phyloP scores from a whole-genome alignment of 139 green algal genomes.

The Mychonastes homosphaera region DNA sequence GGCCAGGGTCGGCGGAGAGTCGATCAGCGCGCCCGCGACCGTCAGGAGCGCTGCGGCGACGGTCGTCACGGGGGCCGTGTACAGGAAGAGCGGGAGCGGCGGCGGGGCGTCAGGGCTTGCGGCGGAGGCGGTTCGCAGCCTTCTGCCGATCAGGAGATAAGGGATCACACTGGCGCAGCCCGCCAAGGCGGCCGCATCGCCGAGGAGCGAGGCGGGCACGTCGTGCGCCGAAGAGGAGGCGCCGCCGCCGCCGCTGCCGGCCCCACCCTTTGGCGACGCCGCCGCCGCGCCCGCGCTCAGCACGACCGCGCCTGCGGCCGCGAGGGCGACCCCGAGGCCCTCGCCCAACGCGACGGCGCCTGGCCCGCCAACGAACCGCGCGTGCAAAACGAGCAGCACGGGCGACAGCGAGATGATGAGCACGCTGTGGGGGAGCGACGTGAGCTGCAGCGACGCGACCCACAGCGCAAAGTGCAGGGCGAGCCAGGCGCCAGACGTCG shows the following conservation, averaged over 20 bases:
- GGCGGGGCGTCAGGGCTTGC: conserved; percentile 23
- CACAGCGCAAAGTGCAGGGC: conserved; percentile 61
- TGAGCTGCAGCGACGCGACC: conserved; percentile 56
- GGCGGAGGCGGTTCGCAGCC: conserved; percentile 1
- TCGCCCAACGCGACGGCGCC: conserved; percentile 54
- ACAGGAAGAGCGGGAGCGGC: conserved; percentile 69
- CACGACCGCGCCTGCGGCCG: conserved; percentile 27
- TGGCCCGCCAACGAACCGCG: conserved; percentile 32
- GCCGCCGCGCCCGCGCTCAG: conserved; percentile 24
- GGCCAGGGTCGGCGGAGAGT: neutral
- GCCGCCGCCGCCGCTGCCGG: too few relatives aligned
- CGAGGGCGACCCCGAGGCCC: too few relatives aligned
- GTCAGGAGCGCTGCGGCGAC: conserved; percentile 10
- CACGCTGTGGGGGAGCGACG: conserved; percentile 61
- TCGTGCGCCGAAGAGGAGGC: conserved; percentile 21
- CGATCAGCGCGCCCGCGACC: neutral
- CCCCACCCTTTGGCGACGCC: too few relatives aligned
- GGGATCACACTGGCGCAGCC: conserved; percentile 11
- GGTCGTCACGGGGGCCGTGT: conserved; percentile 45
- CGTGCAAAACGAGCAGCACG: conserved; percentile 47
- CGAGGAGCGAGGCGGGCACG: conserved; percentile 35
- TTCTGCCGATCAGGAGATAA: conserved; percentile 33
- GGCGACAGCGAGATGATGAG: conserved; percentile 62
- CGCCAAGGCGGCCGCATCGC: conserved; percentile 52
- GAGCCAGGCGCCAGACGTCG: conserved; percentile 38